Conservation (phyloP, 306 rosid genomes). For the Carpinus fangiana region DNA sequence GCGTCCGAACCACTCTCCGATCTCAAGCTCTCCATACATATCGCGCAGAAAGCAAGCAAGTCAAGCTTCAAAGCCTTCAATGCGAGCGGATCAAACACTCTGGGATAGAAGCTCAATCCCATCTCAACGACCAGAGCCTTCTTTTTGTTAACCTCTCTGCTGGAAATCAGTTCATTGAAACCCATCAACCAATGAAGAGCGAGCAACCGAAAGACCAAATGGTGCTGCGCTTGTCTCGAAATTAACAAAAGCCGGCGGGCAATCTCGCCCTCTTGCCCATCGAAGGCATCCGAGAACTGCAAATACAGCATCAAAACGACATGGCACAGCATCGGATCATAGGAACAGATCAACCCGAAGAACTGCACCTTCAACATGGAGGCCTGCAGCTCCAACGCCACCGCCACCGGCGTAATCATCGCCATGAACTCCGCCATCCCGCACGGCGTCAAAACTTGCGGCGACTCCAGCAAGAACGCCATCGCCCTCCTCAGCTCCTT, state of each 20-base stretch:
- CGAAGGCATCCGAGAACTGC: conserved; percentile 71
- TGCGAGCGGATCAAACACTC: conserved; percentile 84
- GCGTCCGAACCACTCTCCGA: conserved; percentile 33
- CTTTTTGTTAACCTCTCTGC: conserved; percentile 39
- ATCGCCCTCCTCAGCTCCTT: conserved; percentile 86
- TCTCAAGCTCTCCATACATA: conserved; percentile 35
- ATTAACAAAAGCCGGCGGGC: conserved; percentile 58
- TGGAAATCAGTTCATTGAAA: conserved; percentile 52
- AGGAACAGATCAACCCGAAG: conserved; percentile 80
- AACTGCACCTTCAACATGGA: conserved; percentile 95
- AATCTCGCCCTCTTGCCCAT: conserved; percentile 77
- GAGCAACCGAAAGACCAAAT: conserved; percentile 78
- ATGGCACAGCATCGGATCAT: conserved; percentile 78
- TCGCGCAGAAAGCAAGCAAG: conserved; percentile 67
- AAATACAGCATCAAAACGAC: conserved; percentile 74
- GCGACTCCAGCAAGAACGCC: conserved; percentile 85
- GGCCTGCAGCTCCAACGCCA: conserved; percentile 79
- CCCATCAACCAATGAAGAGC: conserved; percentile 92
- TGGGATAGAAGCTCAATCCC: conserved; percentile 56
- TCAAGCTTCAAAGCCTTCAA: conserved; percentile 91
- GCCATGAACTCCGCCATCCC: conserved; percentile 85
- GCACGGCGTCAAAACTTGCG: conserved; percentile 79
- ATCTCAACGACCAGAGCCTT: conserved; percentile 36
- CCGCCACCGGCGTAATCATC: conserved; percentile 65
- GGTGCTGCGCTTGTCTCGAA: conserved; percentile 70